phyloP scores from a whole-genome alignment of 2,329 filamentous ascomycete species.

The Meredithiella fracta region DNA sequence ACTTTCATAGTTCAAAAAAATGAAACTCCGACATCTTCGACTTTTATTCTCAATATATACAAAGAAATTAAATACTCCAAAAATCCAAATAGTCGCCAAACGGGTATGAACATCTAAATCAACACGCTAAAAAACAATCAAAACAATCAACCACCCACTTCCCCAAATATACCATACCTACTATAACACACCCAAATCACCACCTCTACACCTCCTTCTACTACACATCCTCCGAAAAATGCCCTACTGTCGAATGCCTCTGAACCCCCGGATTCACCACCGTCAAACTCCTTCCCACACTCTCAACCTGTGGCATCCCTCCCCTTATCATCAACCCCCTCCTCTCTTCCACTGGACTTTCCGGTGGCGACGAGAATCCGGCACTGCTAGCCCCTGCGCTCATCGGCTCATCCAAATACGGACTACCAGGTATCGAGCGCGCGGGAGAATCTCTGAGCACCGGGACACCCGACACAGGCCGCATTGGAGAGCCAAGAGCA shows the following conservation, averaged over 20 bases:
- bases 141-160: background rate
- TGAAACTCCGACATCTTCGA: no score
- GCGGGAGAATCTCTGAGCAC: slow-evolving; percentile 49
- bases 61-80: slow-evolving; percentile 1
- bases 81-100: background rate
- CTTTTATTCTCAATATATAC: slow-evolving; percentile 2
- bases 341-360: background rate
- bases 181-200: background rate
- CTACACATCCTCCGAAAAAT: slow-evolving; percentile 14
- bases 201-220: background rate
- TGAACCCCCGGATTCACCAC: slow-evolving; percentile 10
- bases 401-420: slow-evolving; percentile 20
- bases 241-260: slow-evolving; percentile 11
- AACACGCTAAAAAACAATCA: background rate
- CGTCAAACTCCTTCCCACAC: slow-evolving; percentile 11
- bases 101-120: background rate
- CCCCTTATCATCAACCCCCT: slow-evolving; percentile 2
- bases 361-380: background rate
- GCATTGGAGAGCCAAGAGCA: slow-evolving; percentile 41
- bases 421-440: slow-evolving; percentile 25
- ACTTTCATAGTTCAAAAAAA: no score
- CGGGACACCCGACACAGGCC: slow-evolving; percentile 42
- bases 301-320: slow-evolving; percentile 6
- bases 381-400: background rate
- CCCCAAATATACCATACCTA: background rate